A percentile compares a stretch with the other conserved stretches of the same genome.
phyloP scores from a whole-genome alignment of 2,329 filamentous ascomycete genomes.

The Cladosporium sphaerospermum region DNA sequence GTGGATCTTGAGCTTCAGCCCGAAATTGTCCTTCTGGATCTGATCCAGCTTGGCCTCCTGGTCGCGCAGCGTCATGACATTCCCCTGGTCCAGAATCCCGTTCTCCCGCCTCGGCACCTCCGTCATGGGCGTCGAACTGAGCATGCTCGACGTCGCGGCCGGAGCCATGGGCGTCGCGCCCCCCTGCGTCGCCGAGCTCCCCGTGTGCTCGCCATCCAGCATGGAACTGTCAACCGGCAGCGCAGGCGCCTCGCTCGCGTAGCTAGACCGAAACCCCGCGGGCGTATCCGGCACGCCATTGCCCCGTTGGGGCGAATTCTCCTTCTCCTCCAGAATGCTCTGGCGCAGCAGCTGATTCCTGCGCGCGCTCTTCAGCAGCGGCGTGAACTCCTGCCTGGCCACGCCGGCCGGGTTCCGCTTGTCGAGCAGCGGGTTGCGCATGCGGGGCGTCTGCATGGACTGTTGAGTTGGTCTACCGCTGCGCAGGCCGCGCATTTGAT shows the following conservation, averaged over 20 bases:
- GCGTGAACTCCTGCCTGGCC: constrained; percentile 75
- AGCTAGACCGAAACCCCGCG: constrained; percentile 54
- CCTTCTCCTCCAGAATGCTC: constrained; percentile 32
- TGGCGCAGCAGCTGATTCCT: constrained; percentile 52
- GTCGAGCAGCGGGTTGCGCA: constrained; percentile 64
- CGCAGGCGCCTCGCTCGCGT: constrained; percentile 58
- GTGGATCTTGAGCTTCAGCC: constrained; percentile 92
- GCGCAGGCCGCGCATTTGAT: constrained; percentile 63
- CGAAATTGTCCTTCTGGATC: constrained; percentile 98
- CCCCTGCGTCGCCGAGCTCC: constrained; percentile 52
- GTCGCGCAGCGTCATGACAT: constrained; percentile 84
- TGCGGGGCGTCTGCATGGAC: constrained; percentile 57
- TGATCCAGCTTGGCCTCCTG: constrained; percentile 91
- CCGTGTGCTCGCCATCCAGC: constrained; percentile 55
- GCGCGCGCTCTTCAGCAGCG: constrained; percentile 78
- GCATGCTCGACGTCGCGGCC: constrained; percentile 67
- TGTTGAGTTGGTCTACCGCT: constrained; percentile 42
- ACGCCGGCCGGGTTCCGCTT: constrained; percentile 51
- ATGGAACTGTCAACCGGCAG: constrained; percentile 71
- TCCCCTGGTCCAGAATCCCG: constrained; percentile 69
- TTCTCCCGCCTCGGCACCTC: constrained; percentile 59
- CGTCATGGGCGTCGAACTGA: constrained; percentile 73
- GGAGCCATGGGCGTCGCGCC: constrained; percentile 71
- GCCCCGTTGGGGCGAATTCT: constrained; percentile 29
- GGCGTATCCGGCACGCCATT: constrained; percentile 57